Evolutionary conservation across 108 stramenopile species (phyloP), one percentile per base, ranked within the genome.

Genomic region (Craspedostauros australis): DNA sequence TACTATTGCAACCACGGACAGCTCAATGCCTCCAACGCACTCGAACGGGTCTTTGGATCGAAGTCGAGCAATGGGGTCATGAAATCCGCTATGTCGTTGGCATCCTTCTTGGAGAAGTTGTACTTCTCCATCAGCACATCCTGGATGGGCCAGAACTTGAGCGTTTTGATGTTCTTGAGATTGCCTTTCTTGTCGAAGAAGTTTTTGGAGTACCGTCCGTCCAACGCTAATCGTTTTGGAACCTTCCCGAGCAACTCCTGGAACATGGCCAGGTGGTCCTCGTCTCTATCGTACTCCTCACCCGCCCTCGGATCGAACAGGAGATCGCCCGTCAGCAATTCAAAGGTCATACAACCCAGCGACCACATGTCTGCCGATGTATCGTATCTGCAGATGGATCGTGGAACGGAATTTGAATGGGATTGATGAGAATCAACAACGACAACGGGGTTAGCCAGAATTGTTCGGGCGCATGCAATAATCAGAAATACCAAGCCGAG

Each of bases 351-450:
- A 66, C 96, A 97, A 8, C 85, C 98, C 51, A 97, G 66, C n/a
- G 94, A 95, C 98, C 98, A 99, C 46, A 99, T 95, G 71, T 99
- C 98, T 3, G 96, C 96, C 19, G 91, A 90, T 5, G 95, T 95
- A 68, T 96, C 86, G 57, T 96, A 88, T 44, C 75, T 80, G 57
- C 1, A 47, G 15, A 16, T 12, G 5, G 41, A 16, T 5, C 18
- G 5, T 1, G 28, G 18, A 39, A 27, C 16, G 30, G 22, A 14
- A 18, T 15, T 12, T 5, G 41, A 41, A 0, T n/a, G n/a, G n/a
- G n/a, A 23, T 39, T n/a, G 8, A 32, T 32, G 4, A 47, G 26
- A 46, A 33, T 7, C n/a, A n/a, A n/a, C n/a, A n/a, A n/a, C n/a
- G n/a, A n/a, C n/a, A n/a, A n/a, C n/a, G n/a, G n/a, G n/a, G n/a